Evolutionary conservation across 345 rosid species (phyloP).

Genomic region (Abelmoschus esculentus): DNA sequence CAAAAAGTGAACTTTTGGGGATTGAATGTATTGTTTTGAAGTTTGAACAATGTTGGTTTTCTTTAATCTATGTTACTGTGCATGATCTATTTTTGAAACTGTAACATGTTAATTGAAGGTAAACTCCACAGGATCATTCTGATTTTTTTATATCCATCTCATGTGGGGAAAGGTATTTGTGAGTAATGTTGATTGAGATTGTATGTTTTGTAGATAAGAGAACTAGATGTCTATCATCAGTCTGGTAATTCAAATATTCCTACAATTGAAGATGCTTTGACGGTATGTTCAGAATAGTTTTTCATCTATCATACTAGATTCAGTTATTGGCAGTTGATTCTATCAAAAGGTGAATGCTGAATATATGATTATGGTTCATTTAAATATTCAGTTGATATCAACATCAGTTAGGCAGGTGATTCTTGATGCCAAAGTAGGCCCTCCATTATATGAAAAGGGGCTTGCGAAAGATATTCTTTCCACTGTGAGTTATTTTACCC

Average conservation of each 20-base stretch:
- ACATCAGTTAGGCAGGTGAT: constrained; percentile 63
- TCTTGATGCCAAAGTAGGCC: constrained; percentile 92
- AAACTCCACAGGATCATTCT: background rate
- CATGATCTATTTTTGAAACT: background rate
- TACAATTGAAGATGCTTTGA: constrained; percentile 72
- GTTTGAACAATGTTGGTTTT: background rate
- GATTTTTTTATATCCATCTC: background rate
- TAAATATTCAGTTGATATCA: constrained; percentile 48
- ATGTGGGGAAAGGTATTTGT: background rate
- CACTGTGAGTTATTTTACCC: constrained; percentile 32
- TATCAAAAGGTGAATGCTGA: background rate
- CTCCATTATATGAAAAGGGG: constrained; percentile 75
- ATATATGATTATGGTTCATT: constrained; percentile 10
- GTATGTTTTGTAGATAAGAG: constrained; percentile 33
- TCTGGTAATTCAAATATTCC: constrained; percentile 34
- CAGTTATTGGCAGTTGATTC: background rate
- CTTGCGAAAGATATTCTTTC: constrained; percentile 79
- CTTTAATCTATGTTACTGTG: background rate
- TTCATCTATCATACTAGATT: background rate
- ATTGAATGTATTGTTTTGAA: too few relatives aligned
- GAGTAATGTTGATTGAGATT: constrained; percentile 25
- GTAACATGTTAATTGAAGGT: background rate
- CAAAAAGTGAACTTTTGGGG: too few relatives aligned
- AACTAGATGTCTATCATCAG: background rate
- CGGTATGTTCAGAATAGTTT: constrained; percentile 30